Conservation (phyloP, 257 asterid species). For the Primulina tabacum region DNA sequence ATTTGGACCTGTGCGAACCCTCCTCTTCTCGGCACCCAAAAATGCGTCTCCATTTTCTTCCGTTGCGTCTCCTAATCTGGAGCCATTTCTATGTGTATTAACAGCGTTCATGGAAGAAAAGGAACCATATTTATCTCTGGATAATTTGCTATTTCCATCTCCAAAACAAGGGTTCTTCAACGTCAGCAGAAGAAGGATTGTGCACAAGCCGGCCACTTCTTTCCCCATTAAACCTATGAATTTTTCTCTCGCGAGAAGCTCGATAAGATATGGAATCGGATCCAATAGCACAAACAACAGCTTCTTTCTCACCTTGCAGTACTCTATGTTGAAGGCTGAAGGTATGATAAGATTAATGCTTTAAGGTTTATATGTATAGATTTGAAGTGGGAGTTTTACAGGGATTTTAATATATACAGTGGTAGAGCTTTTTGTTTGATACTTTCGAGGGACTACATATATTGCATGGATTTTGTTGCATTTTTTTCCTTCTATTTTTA, state of each 20-base stretch:
- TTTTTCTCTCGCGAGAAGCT: conserved; percentile 25
- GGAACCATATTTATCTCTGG: conserved; percentile 33
- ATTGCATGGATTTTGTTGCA: too few relatives aligned
- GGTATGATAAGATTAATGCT: too few relatives aligned
- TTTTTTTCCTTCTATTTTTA: too few relatives aligned
- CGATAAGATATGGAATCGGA: conserved; percentile 37
- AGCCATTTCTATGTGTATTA: conserved; percentile 7
- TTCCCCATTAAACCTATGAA: conserved; percentile 45
- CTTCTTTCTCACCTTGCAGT: not conserved
- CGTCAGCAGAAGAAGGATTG: conserved; percentile 45
- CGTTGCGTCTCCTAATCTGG: conserved; percentile 13
- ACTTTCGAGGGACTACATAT: too few relatives aligned
- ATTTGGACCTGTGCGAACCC: conserved; percentile 85
- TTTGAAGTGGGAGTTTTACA: too few relatives aligned
- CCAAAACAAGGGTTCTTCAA: conserved; percentile 43
- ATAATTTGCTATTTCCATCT: conserved; percentile 31
- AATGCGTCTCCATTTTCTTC: conserved; percentile 29
- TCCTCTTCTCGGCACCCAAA: conserved; percentile 67
- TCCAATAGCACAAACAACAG: not conserved
- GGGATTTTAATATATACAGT: too few relatives aligned
- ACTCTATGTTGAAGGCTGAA: not conserved
- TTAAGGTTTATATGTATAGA: not conserved
- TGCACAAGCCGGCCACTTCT: conserved; percentile 31
- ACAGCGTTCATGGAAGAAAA: conserved; percentile 20
- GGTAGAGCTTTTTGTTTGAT: too few relatives aligned